Evolutionary conservation across 2,329 filamentous ascomycete species (phyloP), one percentile per base, ranked within the genome.

Genomic region (Colletotrichum agaves): DNA sequence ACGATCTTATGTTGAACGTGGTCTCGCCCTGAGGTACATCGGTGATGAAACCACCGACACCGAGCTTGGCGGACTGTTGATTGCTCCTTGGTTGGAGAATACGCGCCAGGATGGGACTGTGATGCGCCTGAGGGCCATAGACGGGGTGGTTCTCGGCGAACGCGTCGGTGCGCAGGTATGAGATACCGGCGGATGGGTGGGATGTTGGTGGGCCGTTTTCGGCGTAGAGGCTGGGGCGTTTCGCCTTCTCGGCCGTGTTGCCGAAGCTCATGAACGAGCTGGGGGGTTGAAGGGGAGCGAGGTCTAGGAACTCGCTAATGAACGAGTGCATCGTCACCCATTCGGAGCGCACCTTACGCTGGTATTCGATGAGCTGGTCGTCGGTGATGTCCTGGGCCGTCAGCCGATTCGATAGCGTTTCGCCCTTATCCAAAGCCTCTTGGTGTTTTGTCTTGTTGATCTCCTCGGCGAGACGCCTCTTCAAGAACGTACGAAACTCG

Each of bases 111-210:
- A 85, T 79, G 5, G 86, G 83, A 5, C 82, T 72, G 69, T 83
- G 83, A 27, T 80, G 71, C 60, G 75, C 79, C 74, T 89, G 88
- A 10, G 88, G 88, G 2, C 88, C 88, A 72, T 89, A 89, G 21
- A 88, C 72, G 2, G 88, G 84, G 74, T 90, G 87, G 75, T 90
- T 90, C 66, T 87, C 83, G 72, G 87, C 77, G 75, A 81, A 87
- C 43, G 83, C 80, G 41, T 77, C 77, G 1, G 87, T 88, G 59
- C 88, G 85, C 63, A 90, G 78, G 76, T 90, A 90, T 61, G 87
- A 88, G 59, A 90, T 80, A 66, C 88, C 88, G 35, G 85, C 88
- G 13, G 88, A 90, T 4, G 88, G 88, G 71, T 90, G 88, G 19
- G 85, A 88, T 7, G 82, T 79, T 0, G 88, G 88, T n/a, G 88